Conservation (phyloP, 305 asterid species). For the Ilex paraguariensis region DNA sequence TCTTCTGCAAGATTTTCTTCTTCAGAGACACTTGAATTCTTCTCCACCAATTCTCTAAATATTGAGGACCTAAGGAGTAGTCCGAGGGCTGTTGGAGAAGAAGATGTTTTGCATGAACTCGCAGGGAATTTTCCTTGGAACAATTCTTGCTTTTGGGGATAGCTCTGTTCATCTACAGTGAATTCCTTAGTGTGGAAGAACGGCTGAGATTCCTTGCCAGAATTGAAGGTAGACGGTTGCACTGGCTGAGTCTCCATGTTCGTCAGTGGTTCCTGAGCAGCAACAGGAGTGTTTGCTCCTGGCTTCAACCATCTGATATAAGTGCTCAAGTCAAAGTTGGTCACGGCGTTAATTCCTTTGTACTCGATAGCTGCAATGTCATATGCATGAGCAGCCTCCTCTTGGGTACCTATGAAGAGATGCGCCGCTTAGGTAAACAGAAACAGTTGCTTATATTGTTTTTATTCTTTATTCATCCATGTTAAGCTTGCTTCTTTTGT, state of each 20-base stretch:
- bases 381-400: background rate
- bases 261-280: conserved; percentile 32
- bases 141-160: conserved; percentile 17
- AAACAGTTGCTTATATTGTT: background rate
- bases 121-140: conserved; percentile 24
- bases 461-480: background rate
- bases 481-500: too few relatives aligned
- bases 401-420: background rate
- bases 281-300: conserved; percentile 25
- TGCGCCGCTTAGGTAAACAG: background rate
- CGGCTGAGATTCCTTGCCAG: conserved; percentile 24
- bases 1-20: conserved; percentile 28
- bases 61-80: conserved; percentile 58
- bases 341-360: background rate
- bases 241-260: conserved; percentile 17
- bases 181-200: conserved; percentile 36
- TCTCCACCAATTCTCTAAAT: conserved; percentile 61
- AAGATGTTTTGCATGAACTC: conserved; percentile 18
- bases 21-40: conserved; percentile 41
- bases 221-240: conserved; percentile 14
- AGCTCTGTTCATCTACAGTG: conserved; percentile 23
- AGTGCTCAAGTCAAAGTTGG: conserved; percentile 47
- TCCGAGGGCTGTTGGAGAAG: conserved; percentile 55
- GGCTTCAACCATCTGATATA: conserved; percentile 61
- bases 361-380: background rate